phyloP scores from a whole-genome alignment of 352 stramenopile species.

The Aphanomyces invadans region DNA sequence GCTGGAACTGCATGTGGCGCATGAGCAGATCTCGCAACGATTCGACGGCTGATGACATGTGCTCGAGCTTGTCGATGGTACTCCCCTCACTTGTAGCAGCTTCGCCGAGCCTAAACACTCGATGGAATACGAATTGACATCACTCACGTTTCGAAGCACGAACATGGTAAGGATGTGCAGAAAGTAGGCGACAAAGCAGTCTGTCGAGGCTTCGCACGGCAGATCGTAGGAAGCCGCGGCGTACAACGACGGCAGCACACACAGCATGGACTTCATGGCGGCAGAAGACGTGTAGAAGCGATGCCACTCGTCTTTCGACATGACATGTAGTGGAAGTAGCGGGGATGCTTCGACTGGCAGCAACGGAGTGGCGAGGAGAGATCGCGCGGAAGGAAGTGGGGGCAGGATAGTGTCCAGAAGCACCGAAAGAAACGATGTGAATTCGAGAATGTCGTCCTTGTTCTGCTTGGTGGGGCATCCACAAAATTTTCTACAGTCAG shows the following conservation, averaged over 20 bases:
- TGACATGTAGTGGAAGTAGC: neutral
- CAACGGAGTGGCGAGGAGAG: neutral
- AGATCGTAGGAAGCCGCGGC: neutral
- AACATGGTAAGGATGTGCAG: neutral
- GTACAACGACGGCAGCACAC: constrained; percentile 16
- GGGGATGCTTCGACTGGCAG: neutral
- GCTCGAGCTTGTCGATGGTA: neutral
- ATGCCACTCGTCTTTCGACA: neutral
- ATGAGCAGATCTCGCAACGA: neutral
- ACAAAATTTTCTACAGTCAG: neutral
- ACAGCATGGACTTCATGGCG: neutral
- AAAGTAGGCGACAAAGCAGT: neutral
- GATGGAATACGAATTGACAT: too few species aligned
- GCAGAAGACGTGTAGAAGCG: neutral
- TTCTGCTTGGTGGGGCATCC: neutral
- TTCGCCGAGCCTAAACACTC: too few species aligned
- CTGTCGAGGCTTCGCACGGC: neutral
- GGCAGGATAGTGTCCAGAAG: constrained; percentile 5
- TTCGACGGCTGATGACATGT: neutral
- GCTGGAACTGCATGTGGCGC: neutral
- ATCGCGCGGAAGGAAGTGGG: neutral
- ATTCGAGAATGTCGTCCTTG: constrained; percentile 16
- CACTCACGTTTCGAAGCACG: too few species aligned
- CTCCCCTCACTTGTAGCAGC: too few species aligned
- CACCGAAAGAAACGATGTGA: neutral